Evolutionary conservation across 148 eudicot species (phyloP).

Genomic region (Spergularia bocconei): DNA sequence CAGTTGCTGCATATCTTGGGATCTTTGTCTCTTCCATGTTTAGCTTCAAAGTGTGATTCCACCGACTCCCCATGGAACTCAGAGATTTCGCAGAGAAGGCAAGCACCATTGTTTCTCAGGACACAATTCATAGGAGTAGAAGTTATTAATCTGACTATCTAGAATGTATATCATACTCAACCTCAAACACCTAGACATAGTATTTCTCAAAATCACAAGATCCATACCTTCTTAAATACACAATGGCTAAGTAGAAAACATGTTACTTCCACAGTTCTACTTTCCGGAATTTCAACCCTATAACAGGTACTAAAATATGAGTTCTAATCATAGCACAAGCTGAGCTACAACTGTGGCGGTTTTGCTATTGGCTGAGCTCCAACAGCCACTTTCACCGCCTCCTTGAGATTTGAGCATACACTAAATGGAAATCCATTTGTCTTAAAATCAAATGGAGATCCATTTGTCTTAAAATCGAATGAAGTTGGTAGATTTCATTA

Average conservation of each 20-base stretch:
- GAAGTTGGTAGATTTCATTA: too few species aligned
- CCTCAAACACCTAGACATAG: conserved; percentile 3
- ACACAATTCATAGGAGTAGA: conserved; percentile 14
- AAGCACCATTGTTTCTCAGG: background rate
- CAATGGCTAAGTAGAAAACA: conserved; percentile 12
- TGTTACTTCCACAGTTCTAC: background rate
- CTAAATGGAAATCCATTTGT: too few species aligned
- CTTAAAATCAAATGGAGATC: too few species aligned
- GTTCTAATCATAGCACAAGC: conserved; percentile 19
- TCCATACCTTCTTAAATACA: background rate
- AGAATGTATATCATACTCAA: conserved; percentile 1
- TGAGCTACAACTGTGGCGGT: conserved; percentile 1
- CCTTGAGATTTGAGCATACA: conserved; percentile 4
- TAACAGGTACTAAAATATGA: background rate
- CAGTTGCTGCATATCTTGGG: too few species aligned
- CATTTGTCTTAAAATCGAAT: too few species aligned
- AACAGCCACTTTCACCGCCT: conserved; percentile 1
- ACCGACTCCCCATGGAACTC: too few species aligned
- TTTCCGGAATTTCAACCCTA: conserved; percentile 10
- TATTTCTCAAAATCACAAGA: conserved; percentile 4
- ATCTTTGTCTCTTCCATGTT: too few species aligned
- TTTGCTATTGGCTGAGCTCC: background rate
- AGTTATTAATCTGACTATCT: background rate
- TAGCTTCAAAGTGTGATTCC: too few species aligned
- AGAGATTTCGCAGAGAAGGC: too few species aligned